Evolutionary conservation across 2,329 filamentous ascomycete species (phyloP).

Genomic region (Ceratocystis colombiana): DNA sequence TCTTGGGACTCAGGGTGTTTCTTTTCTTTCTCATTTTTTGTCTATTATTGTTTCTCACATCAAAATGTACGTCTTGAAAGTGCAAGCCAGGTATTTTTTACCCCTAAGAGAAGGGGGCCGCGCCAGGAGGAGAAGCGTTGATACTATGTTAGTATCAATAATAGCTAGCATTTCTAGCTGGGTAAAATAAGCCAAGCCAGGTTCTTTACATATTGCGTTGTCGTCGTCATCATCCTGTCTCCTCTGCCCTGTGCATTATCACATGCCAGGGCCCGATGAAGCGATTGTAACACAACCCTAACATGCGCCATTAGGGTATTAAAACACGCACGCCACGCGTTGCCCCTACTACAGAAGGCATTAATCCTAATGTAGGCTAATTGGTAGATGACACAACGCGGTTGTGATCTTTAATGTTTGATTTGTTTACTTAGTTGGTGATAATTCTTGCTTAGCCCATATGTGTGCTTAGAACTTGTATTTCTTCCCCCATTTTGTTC

Average conservation of each 20-base stretch:
- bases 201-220: no score
- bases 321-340: not conserved
- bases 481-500: not conserved
- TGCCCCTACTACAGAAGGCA: not conserved
- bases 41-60: not conserved
- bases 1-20: slow-evolving; percentile 2
- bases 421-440: slow-evolving; percentile 1
- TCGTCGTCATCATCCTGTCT: not conserved
- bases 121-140: no score
- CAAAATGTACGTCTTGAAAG: not conserved
- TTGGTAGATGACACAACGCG: not conserved
- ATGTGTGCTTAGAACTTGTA: not conserved
- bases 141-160: not conserved
- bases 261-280: not conserved
- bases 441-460: not conserved
- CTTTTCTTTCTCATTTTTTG: slow-evolving; percentile 14
- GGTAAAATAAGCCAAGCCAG: not conserved
- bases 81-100: no score
- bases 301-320: not conserved
- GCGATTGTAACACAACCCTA: not conserved
- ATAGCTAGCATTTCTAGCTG: not conserved
- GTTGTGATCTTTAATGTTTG: not conserved
- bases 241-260: not conserved
- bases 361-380: slow-evolving; percentile 11
- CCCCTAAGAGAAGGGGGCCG: no score